Evolutionary conservation across 805 yeast genomes (phyloP).

Genomic region (Candida montana): DNA sequence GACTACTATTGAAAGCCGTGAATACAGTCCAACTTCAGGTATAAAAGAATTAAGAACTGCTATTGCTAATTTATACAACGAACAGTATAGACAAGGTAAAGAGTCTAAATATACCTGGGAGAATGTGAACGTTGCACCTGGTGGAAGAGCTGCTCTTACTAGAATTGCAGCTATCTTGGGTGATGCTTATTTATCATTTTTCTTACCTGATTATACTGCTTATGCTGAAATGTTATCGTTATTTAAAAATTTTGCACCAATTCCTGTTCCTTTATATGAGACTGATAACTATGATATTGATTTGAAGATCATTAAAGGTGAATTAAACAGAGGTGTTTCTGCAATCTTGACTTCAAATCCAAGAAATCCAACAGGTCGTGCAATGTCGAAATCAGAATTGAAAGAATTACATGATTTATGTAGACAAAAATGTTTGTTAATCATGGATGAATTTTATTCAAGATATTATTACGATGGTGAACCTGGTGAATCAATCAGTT

Average conservation of each 20-base stretch:
- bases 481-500: slow-evolving; percentile 44
- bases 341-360: slow-evolving; percentile 58
- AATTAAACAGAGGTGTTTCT: slow-evolving; percentile 50
- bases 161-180: slow-evolving; percentile 56
- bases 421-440: slow-evolving; percentile 44
- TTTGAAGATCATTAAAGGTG: slow-evolving; percentile 45
- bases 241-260: slow-evolving; percentile 57
- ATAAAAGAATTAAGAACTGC: slow-evolving; percentile 49
- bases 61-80: slow-evolving; percentile 52
- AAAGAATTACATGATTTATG: slow-evolving; percentile 46
- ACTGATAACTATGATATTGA: slow-evolving; percentile 53
- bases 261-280: slow-evolving; percentile 56
- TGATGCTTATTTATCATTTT: slow-evolving; percentile 55
- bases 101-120: slow-evolving; percentile 51
- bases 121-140: slow-evolving; percentile 60
- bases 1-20: slow-evolving; percentile 44
- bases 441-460: slow-evolving; percentile 61
- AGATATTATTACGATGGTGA: slow-evolving; percentile 54
- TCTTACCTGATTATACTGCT: slow-evolving; percentile 60
- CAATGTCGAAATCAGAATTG: slow-evolving; percentile 44
- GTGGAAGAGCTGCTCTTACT: slow-evolving; percentile 58
- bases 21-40: slow-evolving; percentile 59
- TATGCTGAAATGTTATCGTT: slow-evolving; percentile 60
- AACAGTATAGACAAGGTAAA: slow-evolving; percentile 43
- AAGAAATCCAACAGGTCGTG: slow-evolving; percentile 56